Evolutionary conservation across 345 rosid genomes (phyloP), one percentile per base, ranked within the genome.

Genomic region (Arabis alpina): DNA sequence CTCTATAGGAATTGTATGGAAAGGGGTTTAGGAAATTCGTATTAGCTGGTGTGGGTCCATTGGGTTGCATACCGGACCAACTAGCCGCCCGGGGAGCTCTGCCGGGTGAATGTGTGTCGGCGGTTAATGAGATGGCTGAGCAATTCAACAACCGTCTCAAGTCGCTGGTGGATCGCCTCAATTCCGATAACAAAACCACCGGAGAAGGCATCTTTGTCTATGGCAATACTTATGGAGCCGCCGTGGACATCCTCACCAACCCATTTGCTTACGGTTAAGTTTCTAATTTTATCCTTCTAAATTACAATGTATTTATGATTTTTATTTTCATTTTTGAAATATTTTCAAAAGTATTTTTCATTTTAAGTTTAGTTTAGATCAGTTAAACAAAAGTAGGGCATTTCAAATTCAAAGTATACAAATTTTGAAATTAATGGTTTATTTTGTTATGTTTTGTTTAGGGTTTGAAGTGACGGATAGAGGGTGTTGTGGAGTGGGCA

Each of bases 401-500:
- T 8, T 36, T 36, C 10, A 36, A 8, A 36, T 36, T 36, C 10
- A 36, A 8, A 36, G 8, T 36, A 36, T 36, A 34, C 4, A 36
- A 36, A 7, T 2, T 10, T 14, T 16, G 47, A 45, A 61, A 49
- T n/a, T 0, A 6, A 47, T 64, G 4, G 19, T 25, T 15, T 25
- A 11, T 5, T 11, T 12, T 3, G 37, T 43, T 5, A 7, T 51
- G 2, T 45, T 14, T 2, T 11, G 2, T 10, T 49, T 64, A 85
- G 89, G 89, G 12, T 84, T 85, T 14, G 58, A 54, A n/a, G 87
- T 73, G 6, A 78, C 79, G 7, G 91, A 86, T 39, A 73, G 68
- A 55, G 91, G 87, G 2, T 86, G 96, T 52, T 90, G 96, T 61
- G 90, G 90, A 13, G 77, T 81, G 24, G 92, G 96, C 23, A 83